These are phyloP conservation scores for Hippophae rhamnoides DNA, from an alignment of 306 rosid genomes.

Conservation along the genomic window DNA sequence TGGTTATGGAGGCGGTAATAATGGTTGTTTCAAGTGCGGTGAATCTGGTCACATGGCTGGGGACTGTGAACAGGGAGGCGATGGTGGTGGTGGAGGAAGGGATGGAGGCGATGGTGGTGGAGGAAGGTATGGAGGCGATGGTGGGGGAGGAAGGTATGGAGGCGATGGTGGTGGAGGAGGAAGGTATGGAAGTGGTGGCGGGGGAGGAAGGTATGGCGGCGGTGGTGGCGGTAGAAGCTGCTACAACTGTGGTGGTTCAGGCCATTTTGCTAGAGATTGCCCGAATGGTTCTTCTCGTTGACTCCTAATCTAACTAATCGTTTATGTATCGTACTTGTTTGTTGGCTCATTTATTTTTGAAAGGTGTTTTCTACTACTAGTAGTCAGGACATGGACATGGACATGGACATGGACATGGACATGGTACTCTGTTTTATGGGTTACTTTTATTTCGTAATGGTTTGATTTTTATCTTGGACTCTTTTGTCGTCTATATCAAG, in stretches of 20 bases:
- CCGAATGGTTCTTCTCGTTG: slow-evolving; percentile 9
- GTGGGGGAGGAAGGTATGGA: slow-evolving; percentile 8
- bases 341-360: no score
- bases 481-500: no score
- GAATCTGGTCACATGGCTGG: slow-evolving; percentile 38
- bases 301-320: no score
- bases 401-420: no score
- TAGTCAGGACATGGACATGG: no score
- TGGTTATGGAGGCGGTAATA: slow-evolving; percentile 6
- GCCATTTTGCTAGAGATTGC: slow-evolving; percentile 56
- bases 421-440: no score
- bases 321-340: no score
- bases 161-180: slow-evolving; percentile 30
- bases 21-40: slow-evolving; percentile 45
- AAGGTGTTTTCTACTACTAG: no score
- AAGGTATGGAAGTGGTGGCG: slow-evolving; percentile 20
- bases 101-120: slow-evolving; percentile 30
- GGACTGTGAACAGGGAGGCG: slow-evolving; percentile 36
- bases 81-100: neutral
- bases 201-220: slow-evolving; percentile 8
- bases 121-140: slow-evolving; percentile 6
- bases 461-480: no score
- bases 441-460: no score
- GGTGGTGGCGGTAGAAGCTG: slow-evolving; percentile 37
- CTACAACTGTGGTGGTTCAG: slow-evolving; percentile 43